These are phyloP conservation scores for Telfairia occidentalis DNA, from an alignment of 331 rosid species.

Conservation along the genomic window DNA sequence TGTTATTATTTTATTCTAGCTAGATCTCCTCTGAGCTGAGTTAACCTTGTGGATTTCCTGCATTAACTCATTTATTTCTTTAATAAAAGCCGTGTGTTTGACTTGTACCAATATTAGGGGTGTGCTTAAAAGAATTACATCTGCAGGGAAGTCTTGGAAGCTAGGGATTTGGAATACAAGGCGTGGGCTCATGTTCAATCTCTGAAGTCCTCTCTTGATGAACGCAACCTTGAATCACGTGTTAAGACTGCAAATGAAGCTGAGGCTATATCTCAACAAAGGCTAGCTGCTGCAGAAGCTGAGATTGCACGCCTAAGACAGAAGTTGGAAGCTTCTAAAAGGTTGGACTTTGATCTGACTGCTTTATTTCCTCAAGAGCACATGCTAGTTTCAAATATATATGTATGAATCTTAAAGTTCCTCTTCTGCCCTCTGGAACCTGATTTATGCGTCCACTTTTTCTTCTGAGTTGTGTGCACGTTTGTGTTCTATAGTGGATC, in stretches of 20 bases:
- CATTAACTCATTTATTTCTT: not conserved
- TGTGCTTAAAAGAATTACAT: slow-evolving; percentile 16
- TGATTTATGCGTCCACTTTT: not conserved
- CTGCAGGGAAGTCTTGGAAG: slow-evolving; percentile 69
- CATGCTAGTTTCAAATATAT: not conserved
- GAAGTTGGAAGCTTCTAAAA: slow-evolving; percentile 59
- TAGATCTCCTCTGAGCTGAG: not conserved
- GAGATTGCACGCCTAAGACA: slow-evolving; percentile 74
- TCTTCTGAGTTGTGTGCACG: not conserved
- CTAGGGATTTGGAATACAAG: slow-evolving; percentile 71
- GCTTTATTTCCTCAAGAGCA: not conserved
- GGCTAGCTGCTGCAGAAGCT: slow-evolving; percentile 94
- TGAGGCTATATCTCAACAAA: slow-evolving; percentile 85
- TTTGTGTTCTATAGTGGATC: not conserved
- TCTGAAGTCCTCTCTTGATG: slow-evolving; percentile 77
- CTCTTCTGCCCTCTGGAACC: not conserved
- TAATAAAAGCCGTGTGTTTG: not conserved
- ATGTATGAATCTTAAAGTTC: not conserved
- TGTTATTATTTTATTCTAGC: not conserved
- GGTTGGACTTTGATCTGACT: slow-evolving; percentile 29
- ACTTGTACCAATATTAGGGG: not conserved
- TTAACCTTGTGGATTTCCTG: not conserved
- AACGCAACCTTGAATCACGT: slow-evolving; percentile 68
- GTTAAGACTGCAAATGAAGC: slow-evolving; percentile 90
- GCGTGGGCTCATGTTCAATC: slow-evolving; percentile 78